phyloP scores from a whole-genome alignment of 805 yeast species.

The Ogataea populi-albae region DNA sequence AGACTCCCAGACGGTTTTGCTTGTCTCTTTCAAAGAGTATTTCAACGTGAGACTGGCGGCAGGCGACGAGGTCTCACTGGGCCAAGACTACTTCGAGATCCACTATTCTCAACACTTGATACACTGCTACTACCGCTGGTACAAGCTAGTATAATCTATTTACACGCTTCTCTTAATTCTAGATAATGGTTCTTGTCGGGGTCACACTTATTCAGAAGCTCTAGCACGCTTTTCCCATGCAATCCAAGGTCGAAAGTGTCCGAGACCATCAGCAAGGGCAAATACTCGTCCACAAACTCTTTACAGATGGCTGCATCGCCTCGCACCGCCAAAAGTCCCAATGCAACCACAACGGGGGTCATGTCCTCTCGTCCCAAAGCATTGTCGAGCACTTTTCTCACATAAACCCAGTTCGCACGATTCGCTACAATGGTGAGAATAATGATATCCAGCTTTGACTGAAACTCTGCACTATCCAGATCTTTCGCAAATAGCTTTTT shows the following conservation, averaged over 20 bases:
- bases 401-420: constrained; percentile 17
- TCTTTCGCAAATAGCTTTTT: constrained; percentile 9
- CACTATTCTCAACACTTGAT: constrained; percentile 1
- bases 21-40: constrained; percentile 14
- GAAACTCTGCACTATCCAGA: constrained; percentile 5
- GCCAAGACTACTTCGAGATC: constrained; percentile 15
- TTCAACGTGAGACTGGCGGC: constrained; percentile 6
- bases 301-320: constrained; percentile 10
- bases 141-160: constrained; percentile 12
- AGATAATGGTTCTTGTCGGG: constrained; percentile 6
- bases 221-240: constrained; percentile 2
- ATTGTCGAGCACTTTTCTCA: constrained; percentile 12
- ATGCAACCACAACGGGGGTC: constrained; percentile 8
- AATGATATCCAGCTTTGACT: constrained; percentile 14
- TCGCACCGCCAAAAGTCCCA: constrained; percentile 7
- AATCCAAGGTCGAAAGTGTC: constrained; percentile 4
- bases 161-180: constrained; percentile 5
- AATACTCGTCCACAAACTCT: constrained; percentile 13
- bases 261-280: constrained; percentile 15
- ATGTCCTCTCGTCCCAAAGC: constrained; percentile 17
- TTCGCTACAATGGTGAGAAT: constrained; percentile 17
- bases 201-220: constrained; percentile 7
- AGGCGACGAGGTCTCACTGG: constrained; percentile 16
- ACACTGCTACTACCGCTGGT: constrained; percentile 22
- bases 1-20: constrained; percentile 5